phyloP scores from a whole-genome alignment of 1,284 basidiomycete genomes.

The Mycena sp. region DNA sequence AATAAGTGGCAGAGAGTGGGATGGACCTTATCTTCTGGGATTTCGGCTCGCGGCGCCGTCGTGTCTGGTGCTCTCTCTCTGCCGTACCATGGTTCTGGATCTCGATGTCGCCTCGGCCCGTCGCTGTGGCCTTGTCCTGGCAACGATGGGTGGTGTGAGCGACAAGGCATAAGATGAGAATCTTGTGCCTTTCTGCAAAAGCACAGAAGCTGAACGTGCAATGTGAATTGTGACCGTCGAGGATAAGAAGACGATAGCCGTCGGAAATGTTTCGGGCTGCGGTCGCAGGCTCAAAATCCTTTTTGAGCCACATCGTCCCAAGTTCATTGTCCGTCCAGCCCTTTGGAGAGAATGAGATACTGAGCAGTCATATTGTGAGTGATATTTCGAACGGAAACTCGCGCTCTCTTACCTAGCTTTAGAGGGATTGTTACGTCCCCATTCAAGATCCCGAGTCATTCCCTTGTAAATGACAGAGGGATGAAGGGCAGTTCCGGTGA shows the following conservation, averaged over 20 bases:
- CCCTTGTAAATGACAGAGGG: constrained; percentile 7
- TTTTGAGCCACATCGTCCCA: background rate
- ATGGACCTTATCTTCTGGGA: too few species aligned
- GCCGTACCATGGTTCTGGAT: too few species aligned
- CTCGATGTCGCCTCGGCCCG: too few species aligned
- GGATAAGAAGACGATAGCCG: constrained; percentile 30
- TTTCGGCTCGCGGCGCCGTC: too few species aligned
- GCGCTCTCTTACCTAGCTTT: background rate
- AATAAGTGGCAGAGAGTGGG: too few species aligned
- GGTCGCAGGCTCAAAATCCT: constrained; percentile 1
- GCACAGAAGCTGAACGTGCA: constrained; percentile 40
- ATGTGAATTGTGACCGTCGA: constrained; percentile 46
- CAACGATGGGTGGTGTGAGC: too few species aligned
- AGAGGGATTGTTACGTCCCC: background rate
- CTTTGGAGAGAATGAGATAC: constrained; percentile 2
- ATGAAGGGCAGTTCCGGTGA: background rate
- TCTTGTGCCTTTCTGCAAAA: constrained; percentile 36
- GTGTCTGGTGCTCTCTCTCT: too few species aligned
- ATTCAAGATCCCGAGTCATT: background rate
- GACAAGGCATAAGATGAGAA: constrained; percentile 40
- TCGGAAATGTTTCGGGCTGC: background rate
- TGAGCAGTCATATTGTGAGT: background rate
- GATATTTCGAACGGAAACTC: too few species aligned
- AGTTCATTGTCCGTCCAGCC: constrained; percentile 6
- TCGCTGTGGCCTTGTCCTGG: too few species aligned